Base-by-base conservation (phyloP, 345 rosid species). In the Passiflora organensis region DNA sequence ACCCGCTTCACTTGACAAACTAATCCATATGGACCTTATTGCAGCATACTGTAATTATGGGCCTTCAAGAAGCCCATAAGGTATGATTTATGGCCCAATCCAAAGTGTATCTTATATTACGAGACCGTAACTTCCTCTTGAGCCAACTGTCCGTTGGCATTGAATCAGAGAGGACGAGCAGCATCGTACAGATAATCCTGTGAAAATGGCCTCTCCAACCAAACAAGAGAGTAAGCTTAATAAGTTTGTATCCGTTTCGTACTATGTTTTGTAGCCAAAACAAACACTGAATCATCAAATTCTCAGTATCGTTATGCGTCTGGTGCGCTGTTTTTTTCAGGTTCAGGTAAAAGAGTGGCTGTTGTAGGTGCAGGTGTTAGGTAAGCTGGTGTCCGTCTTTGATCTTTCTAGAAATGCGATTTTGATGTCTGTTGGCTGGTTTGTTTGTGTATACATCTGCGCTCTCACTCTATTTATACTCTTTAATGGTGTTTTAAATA, bases 321-420 rank as follows among this genome's bases (percentile, higher is more conserved):
- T 16, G 12, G 5, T 32, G 4, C 32, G 6, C 15, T 38, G 9
- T n/a, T 39, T 39, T 50, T 70, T 60, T 60, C 76, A 66, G 83
- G 64, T 73, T 66, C 82, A 32, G 72, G 71, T 2, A 82, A 68
- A 59, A 82, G 76, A 60, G 84, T 89, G 11, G 96, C 95, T 54
- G 89, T 89, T 28, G 76, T 89, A 21, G 96, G 95, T 48, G 91
- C 86, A 18, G 96, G 96, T 17, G 89, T 86, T n/a, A 86, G 96
- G 96, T 83, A 65, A 48, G 6, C 25, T 12, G 43, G 1, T 53
- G 13, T 14, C 45, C 14, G 11, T 4, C 16, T 13, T 5, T 21
- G 3, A 36, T 5, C 23, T 21, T 39, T 10, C 43, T 51, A 19
- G 17, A n/a, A n/a, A n/a, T n/a, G n/a, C 8, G 32, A 48, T 22